Evolutionary conservation across 2,329 filamentous ascomycete species (phyloP).

Genomic region (Lachnellula arida): DNA sequence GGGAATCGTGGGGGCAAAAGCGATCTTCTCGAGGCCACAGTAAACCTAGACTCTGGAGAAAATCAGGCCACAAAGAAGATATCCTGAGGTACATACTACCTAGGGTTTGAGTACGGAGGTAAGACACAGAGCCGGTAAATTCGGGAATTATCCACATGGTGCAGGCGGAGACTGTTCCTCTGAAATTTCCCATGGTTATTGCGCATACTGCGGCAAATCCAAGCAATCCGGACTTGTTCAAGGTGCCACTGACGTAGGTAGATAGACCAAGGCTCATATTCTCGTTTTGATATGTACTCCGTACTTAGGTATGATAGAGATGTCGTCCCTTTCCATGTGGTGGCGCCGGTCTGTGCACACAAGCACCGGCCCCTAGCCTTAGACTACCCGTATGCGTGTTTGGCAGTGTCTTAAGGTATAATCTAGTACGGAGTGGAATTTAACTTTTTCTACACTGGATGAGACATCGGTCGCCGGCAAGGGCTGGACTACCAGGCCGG

Average conservation of each 20-base stretch:
- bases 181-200: too few species aligned
- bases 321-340: not conserved
- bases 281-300: not conserved
- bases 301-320: not conserved
- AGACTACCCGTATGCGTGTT: not conserved
- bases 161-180: too few species aligned
- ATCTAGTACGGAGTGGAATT: too few species aligned
- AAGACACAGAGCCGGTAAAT: not conserved
- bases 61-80: not conserved
- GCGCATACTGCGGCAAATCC: slow-evolving; percentile 4
- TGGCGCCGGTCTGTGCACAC: not conserved
- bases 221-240: not conserved
- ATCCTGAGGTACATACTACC: too few species aligned
- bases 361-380: not conserved
- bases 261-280: not conserved
- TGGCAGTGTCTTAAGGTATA: not conserved
- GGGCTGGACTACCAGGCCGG: not conserved
- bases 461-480: not conserved
- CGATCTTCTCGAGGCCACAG: not conserved
- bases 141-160: not conserved
- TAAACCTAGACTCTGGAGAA: not conserved
- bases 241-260: not conserved
- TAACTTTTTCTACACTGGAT: too few species aligned
- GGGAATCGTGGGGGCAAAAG: not conserved
- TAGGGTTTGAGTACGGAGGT: not conserved